phyloP scores from a whole-genome alignment of 306 rosid genomes.

The Casuarina glauca region DNA sequence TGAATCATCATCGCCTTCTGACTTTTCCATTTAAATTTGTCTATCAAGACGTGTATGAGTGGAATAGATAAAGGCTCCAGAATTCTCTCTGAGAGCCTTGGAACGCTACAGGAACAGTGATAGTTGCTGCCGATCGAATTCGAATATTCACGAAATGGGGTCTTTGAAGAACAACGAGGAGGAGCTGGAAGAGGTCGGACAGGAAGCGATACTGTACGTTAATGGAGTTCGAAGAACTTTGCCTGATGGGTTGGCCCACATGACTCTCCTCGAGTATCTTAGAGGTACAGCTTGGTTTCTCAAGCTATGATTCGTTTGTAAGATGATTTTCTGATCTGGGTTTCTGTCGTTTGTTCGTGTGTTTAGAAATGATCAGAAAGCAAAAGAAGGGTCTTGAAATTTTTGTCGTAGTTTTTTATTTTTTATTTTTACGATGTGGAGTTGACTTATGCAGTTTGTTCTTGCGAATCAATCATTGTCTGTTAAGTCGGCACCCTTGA shows the following conservation, averaged over 20 bases:
- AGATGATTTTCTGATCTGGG: neutral
- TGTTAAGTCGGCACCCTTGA: neutral
- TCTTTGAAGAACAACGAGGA: conserved; percentile 54
- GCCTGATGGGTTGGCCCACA: conserved; percentile 83
- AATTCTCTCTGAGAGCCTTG: neutral
- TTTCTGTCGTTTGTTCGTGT: conserved; percentile 9
- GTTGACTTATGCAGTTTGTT: neutral
- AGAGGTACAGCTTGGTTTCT: conserved; percentile 53
- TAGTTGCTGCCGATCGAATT: neutral
- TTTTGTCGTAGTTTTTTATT: neutral
- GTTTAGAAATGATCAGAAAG: neutral
- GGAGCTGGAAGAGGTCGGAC: conserved; percentile 27
- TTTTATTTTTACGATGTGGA: neutral
- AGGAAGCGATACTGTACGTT: conserved; percentile 59
- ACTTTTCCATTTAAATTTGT: neutral
- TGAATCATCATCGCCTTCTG: neutral
- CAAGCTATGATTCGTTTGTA: neutral
- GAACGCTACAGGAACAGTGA: neutral
- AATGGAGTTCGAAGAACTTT: conserved; percentile 72
- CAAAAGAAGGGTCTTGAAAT: neutral
- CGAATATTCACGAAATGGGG: conserved; percentile 47
- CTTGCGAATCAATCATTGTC: neutral
- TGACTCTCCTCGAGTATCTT: conserved; percentile 88
- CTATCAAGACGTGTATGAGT: neutral
- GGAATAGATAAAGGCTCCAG: neutral